Conservation (phyloP, 2,329 filamentous ascomycete genomes). For the Curvularia sp. region DNA sequence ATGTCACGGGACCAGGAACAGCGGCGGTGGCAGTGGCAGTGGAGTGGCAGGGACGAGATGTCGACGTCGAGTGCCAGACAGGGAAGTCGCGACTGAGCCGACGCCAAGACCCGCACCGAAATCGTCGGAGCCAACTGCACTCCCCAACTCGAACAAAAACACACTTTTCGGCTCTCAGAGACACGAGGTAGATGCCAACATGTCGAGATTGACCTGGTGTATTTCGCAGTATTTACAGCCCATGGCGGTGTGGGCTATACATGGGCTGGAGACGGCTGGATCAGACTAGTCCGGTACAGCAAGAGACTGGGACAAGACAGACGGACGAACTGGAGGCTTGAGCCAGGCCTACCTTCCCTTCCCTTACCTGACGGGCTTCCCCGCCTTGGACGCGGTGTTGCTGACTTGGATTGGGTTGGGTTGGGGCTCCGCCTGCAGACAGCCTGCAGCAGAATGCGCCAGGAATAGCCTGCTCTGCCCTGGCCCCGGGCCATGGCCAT, state of each 20-base stretch:
- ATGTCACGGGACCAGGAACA: not conserved
- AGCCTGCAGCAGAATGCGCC: slow-evolving; percentile 6
- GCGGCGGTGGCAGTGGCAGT: not conserved
- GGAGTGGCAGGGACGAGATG: not conserved
- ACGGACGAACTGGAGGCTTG: no score
- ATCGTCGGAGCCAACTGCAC: no score
- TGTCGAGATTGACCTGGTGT: no score
- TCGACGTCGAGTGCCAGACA: not conserved
- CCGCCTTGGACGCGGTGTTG: slow-evolving; percentile 9
- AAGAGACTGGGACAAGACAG: slow-evolving; percentile 4
- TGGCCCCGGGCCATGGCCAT: slow-evolving; percentile 6
- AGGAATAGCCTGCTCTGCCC: slow-evolving; percentile 10
- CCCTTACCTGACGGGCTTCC: slow-evolving; percentile 8
- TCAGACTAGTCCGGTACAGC: no score
- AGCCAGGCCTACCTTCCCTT: no score
- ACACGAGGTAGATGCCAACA: no score
- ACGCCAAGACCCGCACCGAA: slow-evolving; percentile 9
- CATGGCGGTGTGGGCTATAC: no score
- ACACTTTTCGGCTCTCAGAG: no score
- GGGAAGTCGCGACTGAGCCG: not conserved
- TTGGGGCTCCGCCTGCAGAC: slow-evolving; percentile 4
- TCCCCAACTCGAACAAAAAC: no score
- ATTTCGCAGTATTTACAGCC: no score
- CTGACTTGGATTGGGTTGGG: not conserved
- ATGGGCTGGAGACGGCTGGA: no score